These are phyloP conservation scores for Neurospora tetraspora DNA, from an alignment of 495 filamentous ascomycete species.

Conservation along the genomic window DNA sequence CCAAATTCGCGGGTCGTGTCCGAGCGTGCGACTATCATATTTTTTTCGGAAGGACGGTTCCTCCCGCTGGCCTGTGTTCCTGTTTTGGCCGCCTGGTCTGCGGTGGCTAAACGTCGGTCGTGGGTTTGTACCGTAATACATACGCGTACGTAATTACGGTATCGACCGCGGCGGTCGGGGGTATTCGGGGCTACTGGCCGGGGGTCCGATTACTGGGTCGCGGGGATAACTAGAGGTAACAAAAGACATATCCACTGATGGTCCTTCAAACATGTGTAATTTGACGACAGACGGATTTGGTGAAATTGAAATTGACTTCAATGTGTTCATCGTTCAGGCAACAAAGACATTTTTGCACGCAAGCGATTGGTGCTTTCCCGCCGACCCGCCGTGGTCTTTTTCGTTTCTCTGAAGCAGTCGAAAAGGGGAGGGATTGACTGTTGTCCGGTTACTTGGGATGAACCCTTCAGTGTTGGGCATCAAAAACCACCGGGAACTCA, in stretches of 20 bases:
- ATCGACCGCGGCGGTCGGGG: not conserved
- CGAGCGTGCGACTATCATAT: not conserved
- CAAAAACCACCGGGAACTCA: not conserved
- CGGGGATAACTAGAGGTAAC: not conserved
- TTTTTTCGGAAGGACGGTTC: not conserved
- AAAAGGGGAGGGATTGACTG: not conserved
- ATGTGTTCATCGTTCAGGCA: not conserved
- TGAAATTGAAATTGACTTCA: not conserved
- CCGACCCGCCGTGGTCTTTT: not conserved
- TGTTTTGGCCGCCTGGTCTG: not conserved
- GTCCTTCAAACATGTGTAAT: constrained; percentile 1
- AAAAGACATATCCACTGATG: not conserved
- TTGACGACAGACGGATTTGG: not conserved
- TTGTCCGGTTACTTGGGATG: not conserved
- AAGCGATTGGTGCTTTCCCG: not conserved
- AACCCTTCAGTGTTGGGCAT: not conserved
- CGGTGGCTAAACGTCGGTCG: not conserved
- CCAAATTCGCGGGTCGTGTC: not conserved
- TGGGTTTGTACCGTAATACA: not conserved
- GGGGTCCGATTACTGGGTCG: not conserved
- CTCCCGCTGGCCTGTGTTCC: not conserved
- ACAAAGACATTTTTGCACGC: not conserved
- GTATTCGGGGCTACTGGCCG: not conserved
- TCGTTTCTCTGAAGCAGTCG: not conserved
- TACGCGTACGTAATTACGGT: not conserved